Conservation (phyloP, 345 rosid genomes). For the Bruguiera gymnorhiza region DNA sequence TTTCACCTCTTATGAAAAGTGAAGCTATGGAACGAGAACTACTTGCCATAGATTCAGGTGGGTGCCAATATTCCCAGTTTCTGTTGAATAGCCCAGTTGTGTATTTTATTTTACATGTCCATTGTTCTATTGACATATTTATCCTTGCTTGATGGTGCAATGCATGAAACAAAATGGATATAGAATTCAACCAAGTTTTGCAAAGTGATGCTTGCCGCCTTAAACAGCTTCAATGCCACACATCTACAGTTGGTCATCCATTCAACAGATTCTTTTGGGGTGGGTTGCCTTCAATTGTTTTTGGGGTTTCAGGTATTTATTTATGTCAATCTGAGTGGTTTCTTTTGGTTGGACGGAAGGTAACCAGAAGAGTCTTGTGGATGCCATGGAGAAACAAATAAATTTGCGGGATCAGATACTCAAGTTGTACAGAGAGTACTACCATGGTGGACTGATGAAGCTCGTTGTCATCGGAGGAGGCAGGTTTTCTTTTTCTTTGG, state of each 20-base stretch:
- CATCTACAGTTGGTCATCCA: conserved; percentile 65
- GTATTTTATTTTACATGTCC: conserved; percentile 1
- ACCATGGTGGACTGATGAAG: conserved; percentile 92
- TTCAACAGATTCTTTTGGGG: conserved; percentile 88
- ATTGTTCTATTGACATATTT: conserved; percentile 13
- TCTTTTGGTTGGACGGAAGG: conserved; percentile 49
- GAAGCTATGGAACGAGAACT: conserved; percentile 98
- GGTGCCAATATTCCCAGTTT: conserved; percentile 13
- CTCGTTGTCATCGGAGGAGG: conserved; percentile 98
- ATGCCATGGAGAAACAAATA: conserved; percentile 83
- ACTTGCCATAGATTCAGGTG: conserved; percentile 98
- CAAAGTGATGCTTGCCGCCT: conserved; percentile 92
- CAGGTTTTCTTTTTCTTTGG: conserved; percentile 22
- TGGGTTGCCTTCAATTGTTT: conserved; percentile 38
- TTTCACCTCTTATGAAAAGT: conserved; percentile 88
- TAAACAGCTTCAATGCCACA: conserved; percentile 91
- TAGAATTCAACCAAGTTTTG: conserved; percentile 93
- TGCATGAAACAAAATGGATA: conserved; percentile 23
- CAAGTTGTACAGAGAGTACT: conserved; percentile 61
- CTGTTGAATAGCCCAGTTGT: not conserved
- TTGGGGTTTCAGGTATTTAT: conserved; percentile 17
- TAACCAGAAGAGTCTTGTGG: conserved; percentile 84
- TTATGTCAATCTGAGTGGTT: conserved; percentile 9
- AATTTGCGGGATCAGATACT: conserved; percentile 69
- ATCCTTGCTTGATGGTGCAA: conserved; percentile 19